Evolutionary conservation across 495 filamentous ascomycete species (phyloP).

Genomic region (Penicillium soppii): DNA sequence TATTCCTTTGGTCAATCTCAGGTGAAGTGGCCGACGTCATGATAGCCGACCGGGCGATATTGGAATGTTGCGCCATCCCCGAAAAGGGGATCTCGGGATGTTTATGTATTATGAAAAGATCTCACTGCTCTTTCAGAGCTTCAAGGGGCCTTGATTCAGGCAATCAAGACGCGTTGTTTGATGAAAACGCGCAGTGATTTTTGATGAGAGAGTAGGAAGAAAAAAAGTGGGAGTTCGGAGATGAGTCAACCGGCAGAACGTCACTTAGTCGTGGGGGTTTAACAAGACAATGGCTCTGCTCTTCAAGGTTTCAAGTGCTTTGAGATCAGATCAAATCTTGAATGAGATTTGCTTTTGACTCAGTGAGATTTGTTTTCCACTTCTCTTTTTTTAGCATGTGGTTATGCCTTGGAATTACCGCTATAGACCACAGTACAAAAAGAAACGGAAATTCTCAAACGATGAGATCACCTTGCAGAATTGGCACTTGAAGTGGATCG

Average conservation of each 20-base stretch:
- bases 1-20: constrained; percentile 29
- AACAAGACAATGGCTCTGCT: no score
- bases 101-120: neutral
- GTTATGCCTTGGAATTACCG: no score
- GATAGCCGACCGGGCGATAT: no score
- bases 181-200: neutral
- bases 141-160: neutral
- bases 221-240: neutral
- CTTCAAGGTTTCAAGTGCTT: no score
- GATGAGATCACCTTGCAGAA: neutral
- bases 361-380: no score
- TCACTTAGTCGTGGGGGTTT: neutral
- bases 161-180: neutral
- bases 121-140: neutral
- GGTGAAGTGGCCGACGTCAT: constrained; percentile 45
- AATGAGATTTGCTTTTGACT: no score
- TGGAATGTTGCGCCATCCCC: no score
- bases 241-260: neutral
- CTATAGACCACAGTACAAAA: no score
- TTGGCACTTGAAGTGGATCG: neutral
- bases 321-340: no score
- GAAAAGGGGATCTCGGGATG: constrained; percentile 1
- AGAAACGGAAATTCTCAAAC: neutral
- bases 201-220: neutral
- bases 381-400: no score